Evolutionary conservation across 192 early-diverging fungal genomes (phyloP).

Genomic region (Backusella mclennaniae): DNA sequence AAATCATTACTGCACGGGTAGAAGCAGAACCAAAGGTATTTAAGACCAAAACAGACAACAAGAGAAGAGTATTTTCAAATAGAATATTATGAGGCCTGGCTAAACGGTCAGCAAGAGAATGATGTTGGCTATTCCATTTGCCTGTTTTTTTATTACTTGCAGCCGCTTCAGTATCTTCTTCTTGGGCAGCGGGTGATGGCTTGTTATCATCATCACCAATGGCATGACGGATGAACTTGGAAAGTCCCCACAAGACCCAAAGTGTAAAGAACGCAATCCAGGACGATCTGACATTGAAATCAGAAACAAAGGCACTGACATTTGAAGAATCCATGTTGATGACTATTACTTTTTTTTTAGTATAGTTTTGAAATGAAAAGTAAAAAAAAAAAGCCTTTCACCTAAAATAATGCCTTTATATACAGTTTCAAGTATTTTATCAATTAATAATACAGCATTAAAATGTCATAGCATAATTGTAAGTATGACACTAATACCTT

Average conservation of each 20-base stretch:
- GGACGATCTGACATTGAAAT: slow-evolving; percentile 10
- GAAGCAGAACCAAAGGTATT: slow-evolving; percentile 35
- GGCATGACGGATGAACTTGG: slow-evolving; percentile 24
- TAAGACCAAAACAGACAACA: slow-evolving; percentile 33
- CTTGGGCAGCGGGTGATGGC: neutral
- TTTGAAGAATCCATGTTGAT: neutral
- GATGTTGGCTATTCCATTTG: neutral
- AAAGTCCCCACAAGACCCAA: slow-evolving; percentile 30
- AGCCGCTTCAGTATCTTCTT: neutral
- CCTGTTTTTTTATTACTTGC: neutral
- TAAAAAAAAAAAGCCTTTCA: neutral
- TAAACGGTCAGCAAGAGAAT: neutral
- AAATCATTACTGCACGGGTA: slow-evolving; percentile 30
- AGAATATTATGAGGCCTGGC: slow-evolving; percentile 14
- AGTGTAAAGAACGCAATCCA: slow-evolving; percentile 36
- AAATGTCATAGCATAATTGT: neutral
- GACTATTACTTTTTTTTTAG: neutral
- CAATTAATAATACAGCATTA: slow-evolving; percentile 1
- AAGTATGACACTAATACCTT: neutral
- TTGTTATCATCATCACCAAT: slow-evolving; percentile 7
- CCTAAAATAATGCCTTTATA: neutral
- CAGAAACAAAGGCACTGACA: slow-evolving; percentile 3
- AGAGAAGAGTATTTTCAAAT: slow-evolving; percentile 29
- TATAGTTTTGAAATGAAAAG: neutral
- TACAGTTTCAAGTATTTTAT: neutral